A percentile compares a stretch with the other conserved stretches of the same genome.
Evolutionary conservation across 2,329 filamentous ascomycete genomes (phyloP).

Genomic region (Ascochyta pisi): DNA sequence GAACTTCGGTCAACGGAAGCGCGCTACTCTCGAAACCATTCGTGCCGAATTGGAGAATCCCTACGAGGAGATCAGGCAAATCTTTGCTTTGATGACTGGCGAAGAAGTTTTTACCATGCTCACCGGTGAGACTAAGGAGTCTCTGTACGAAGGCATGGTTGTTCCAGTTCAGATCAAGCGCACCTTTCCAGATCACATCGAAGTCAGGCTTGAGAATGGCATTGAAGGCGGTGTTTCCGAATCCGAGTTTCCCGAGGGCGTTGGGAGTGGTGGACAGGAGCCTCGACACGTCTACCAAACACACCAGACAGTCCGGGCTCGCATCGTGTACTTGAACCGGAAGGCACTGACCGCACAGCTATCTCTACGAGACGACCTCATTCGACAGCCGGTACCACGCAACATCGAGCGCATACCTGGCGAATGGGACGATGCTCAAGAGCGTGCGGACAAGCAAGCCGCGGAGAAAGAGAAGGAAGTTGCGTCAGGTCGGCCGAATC

Average conservation of each 20-base stretch:
- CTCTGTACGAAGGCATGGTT: slow-evolving; percentile 88
- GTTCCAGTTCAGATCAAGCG: slow-evolving; percentile 87
- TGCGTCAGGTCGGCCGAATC: slow-evolving; percentile 81
- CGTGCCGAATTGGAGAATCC: slow-evolving; percentile 90
- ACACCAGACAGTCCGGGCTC: slow-evolving; percentile 86
- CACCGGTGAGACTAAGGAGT: slow-evolving; percentile 88
- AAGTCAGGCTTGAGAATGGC: slow-evolving; percentile 91
- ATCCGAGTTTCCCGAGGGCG: slow-evolving; percentile 77
- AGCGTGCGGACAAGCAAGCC: slow-evolving; percentile 78
- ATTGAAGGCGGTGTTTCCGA: slow-evolving; percentile 88
- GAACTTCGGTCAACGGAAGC: slow-evolving; percentile 93
- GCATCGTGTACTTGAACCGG: slow-evolving; percentile 85
- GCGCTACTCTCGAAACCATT: slow-evolving; percentile 94
- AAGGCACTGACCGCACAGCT: slow-evolving; percentile 84
- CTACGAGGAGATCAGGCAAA: slow-evolving; percentile 90
- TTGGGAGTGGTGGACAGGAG: slow-evolving; percentile 57
- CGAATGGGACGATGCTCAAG: slow-evolving; percentile 87
- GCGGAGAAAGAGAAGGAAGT: slow-evolving; percentile 86
- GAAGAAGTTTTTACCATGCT: slow-evolving; percentile 96
- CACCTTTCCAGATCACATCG: slow-evolving; percentile 89
- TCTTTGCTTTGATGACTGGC: slow-evolving; percentile 72
- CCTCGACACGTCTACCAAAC: slow-evolving; percentile 71
- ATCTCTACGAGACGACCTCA: slow-evolving; percentile 80
- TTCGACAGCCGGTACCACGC: slow-evolving; percentile 64
- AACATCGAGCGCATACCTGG: slow-evolving; percentile 72